phyloP scores from a whole-genome alignment of 139 green algal species.

The Chara braunii region DNA sequence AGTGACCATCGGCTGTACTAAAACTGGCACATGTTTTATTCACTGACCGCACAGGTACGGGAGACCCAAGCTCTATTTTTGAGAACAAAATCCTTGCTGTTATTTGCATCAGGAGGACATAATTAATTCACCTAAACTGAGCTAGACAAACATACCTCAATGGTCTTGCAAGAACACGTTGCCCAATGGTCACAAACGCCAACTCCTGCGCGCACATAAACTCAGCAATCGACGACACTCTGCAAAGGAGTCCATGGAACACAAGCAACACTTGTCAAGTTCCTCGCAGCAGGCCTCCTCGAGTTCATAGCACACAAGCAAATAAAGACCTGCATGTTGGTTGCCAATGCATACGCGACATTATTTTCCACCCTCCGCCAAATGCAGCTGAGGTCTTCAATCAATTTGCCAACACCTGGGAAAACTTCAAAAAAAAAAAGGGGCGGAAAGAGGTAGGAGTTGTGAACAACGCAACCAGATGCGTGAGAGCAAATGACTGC shows the following conservation, averaged over 20 bases:
- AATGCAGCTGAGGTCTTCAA: too few species aligned
- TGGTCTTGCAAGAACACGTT: slow-evolving; percentile 10
- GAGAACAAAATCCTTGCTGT: background rate
- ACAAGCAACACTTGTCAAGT: background rate
- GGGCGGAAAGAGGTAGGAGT: too few species aligned
- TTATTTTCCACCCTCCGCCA: too few species aligned
- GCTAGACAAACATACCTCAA: slow-evolving; percentile 2
- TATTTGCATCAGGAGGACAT: background rate
- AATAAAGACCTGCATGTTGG: background rate
- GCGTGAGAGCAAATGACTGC: too few species aligned
- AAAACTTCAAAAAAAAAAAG: too few species aligned
- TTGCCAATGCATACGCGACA: background rate
- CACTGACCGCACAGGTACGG: too few species aligned
- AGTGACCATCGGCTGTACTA: too few species aligned
- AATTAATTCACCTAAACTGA: background rate
- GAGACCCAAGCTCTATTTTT: too few species aligned
- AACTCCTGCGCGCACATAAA: slow-evolving; percentile 27
- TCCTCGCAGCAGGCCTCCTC: background rate
- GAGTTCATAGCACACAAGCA: background rate
- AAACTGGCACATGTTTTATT: too few species aligned
- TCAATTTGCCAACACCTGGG: too few species aligned
- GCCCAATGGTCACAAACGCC: slow-evolving; percentile 32
- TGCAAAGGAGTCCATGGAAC: background rate
- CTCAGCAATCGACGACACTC: slow-evolving; percentile 16
- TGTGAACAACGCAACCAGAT: too few species aligned